Base-by-base conservation (phyloP, 163 green algal species). In the Botryococcus braunii region DNA sequence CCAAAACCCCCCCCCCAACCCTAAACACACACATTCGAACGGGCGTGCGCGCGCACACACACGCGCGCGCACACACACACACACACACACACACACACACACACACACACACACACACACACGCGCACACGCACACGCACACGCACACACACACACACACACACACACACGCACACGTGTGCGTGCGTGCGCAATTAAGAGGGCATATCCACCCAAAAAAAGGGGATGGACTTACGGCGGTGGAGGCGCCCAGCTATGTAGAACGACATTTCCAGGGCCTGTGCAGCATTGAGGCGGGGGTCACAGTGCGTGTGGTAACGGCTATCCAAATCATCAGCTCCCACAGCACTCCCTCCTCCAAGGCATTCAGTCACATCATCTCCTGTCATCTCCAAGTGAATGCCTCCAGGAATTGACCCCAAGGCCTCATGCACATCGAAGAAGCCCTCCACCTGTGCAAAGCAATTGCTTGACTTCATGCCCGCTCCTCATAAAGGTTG, bases 241-340 rank as follows among this genome's bases (percentile, higher is more conserved):
- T 81, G 67, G 52, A 96, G 75, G 31, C 89, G 69, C 13, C 76
- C 79, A 21, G 86, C 85, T 9, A 99, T 89, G 74, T 97, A 95
- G 86, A 99, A 99, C 56, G 92, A 84, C 77, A 99, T 90, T 83
- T 99, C 95, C 72, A 99, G 85, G 27, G 89, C 86, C 82, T 99
- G 95, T 81, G 93, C 89, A 35, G 91, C 93, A 71, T 99, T 99
- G 21, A 99, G 85, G 52, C 95, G 87, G 23, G 95, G 95, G 81
- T 99, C 95, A 82, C 95, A 99, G 83, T 99, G 92, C 36, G 95
- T 99, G 86, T 97, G 89, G 86, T 99, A 99, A 77, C 92, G 87
- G 17, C 71, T 84, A 67, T 86, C 79, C 17, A 99, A 84, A 81
- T 99, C 92, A 2, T 87, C 78, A 55, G 86, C 85, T 35, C 59